A percentile compares a stretch with the other conserved stretches of the same genome.
Conservation (phyloP, 1,284 basidiomycete genomes). For the Bondarzewia mesenterica region DNA sequence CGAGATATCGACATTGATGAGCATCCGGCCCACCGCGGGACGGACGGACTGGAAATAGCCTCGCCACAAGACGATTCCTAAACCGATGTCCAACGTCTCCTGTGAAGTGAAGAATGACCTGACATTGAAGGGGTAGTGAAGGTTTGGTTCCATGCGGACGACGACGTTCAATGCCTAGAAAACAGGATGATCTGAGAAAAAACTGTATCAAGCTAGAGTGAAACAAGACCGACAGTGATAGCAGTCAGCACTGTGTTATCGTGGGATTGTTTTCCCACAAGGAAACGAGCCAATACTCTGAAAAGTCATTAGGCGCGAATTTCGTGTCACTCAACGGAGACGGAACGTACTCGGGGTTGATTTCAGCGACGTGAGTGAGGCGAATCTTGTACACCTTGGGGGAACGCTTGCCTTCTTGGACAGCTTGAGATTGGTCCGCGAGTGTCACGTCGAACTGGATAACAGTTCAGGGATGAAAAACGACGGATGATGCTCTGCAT, state of each 20-base stretch:
- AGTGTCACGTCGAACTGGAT: conserved; percentile 55
- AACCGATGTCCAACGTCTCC: conserved; percentile 58
- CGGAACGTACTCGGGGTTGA: conserved; percentile 61
- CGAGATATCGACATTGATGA: conserved; percentile 73
- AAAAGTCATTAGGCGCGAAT: no score
- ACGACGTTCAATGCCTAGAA: conserved; percentile 61
- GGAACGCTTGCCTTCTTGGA: conserved; percentile 11
- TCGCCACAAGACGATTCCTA: conserved; percentile 62
- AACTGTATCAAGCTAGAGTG: background rate
- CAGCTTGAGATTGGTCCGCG: conserved; percentile 22
- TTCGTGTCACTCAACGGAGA: no score
- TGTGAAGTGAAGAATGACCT: conserved; percentile 67
- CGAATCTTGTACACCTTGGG: conserved; percentile 57
- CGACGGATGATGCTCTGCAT: background rate
- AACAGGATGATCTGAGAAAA: background rate
- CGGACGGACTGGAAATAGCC: conserved; percentile 73
- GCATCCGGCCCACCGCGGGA: conserved; percentile 55
- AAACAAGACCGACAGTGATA: conserved; percentile 45
- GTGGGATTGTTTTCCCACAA: conserved; percentile 57
- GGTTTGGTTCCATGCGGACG: conserved; percentile 30
- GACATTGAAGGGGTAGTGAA: conserved; percentile 66
- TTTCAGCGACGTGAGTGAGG: conserved; percentile 60
- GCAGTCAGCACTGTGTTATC: conserved; percentile 67
- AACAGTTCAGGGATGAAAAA: background rate
- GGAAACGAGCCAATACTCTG: conserved; percentile 59